Base-by-base conservation (phyloP, 805 yeast species). In the Peterozyma toletana region DNA sequence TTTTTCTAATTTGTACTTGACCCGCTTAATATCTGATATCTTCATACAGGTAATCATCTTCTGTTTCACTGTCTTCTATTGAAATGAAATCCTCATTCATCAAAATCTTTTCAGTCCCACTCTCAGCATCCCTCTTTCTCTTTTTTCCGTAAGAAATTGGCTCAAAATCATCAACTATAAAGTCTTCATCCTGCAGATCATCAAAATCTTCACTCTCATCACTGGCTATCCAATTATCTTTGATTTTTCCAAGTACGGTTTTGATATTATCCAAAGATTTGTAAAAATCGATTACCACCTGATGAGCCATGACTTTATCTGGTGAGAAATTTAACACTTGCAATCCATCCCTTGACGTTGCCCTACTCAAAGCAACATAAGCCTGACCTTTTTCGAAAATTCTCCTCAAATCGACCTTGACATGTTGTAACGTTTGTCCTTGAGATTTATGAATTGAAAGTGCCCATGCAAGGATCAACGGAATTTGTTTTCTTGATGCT, bases 391-490 rank as follows among this genome's bases (percentile, higher is more conserved):
- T 80, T 57, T 90, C 98, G 62, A 91, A 91, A 1, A 85, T 79
- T 44, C 71, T 70, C 33, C 73, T 68, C 48, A 91, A 70, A 58
- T 93, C 95, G 5, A 91, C 96, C 49, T 74, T 74, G 3, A 86
- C 89, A 44, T 76, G 71, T 4, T 83, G 80, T 37, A 89, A 62
- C 0, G 98, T 86, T 62, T 91, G 90, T 1, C 99, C 99, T 60
- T 91, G 99, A 0, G 97, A 81, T 64, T 93, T 91, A 59, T 93
- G 99, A 38, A 93, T 90, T 0, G 97, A 89, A 37, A 93, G 63
- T 0, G 99, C 89, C 97, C 98, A 93, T 0, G 99, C 96, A n/a
- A 90, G 66, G 53, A 91, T 80, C 42, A 93, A 64, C 0, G 99
- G 99, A 2, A 93, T 52, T 56, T 93, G 99, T 0, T 71, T 68